A percentile compares a stretch with the other conserved stretches of the same genome.
phyloP scores from a whole-genome alignment of 495 filamentous ascomycete species.

The Aspergillus funiculosus region DNA sequence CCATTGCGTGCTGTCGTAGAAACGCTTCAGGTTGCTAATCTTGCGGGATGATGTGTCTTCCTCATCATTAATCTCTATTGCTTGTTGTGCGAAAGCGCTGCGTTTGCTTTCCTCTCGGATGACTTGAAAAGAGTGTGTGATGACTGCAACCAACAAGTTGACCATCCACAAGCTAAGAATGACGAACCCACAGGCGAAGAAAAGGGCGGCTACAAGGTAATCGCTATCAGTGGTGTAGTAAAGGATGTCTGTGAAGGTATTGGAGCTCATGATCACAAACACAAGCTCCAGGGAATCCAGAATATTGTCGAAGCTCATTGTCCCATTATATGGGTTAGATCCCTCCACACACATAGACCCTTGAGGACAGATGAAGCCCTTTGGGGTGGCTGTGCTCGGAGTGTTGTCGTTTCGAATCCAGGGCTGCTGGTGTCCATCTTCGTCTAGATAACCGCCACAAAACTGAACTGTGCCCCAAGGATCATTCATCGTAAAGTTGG shows the following conservation, averaged over 20 bases:
- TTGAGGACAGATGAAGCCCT: conserved; percentile 86
- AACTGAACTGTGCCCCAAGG: conserved; percentile 59
- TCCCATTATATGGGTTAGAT: conserved; percentile 74
- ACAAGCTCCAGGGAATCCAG: conserved; percentile 85
- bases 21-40: conserved; percentile 53
- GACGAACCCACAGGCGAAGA: conserved; percentile 80
- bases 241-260: conserved; percentile 91
- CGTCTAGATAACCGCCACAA: conserved; percentile 77
- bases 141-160: conserved; percentile 94
- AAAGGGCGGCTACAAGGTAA: conserved; percentile 76
- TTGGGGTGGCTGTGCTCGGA: conserved; percentile 45
- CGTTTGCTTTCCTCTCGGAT: conserved; percentile 93
- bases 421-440: conserved; percentile 46
- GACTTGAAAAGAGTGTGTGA: conserved; percentile 97
- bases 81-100: conserved; percentile 82
- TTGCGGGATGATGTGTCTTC: conserved; percentile 35
- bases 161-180: conserved; percentile 96
- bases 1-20: conserved; percentile 67
- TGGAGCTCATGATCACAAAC: conserved; percentile 98
- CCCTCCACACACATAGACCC: conserved; percentile 79
- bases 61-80: conserved; percentile 44
- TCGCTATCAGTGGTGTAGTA: conserved; percentile 90
- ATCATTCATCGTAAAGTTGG: conserved; percentile 39
- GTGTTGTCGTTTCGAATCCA: conserved; percentile 56
- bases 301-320: conserved; percentile 93